phyloP scores from a whole-genome alignment of 2,329 filamentous ascomycete species.

The Aplosporella prunicola region DNA sequence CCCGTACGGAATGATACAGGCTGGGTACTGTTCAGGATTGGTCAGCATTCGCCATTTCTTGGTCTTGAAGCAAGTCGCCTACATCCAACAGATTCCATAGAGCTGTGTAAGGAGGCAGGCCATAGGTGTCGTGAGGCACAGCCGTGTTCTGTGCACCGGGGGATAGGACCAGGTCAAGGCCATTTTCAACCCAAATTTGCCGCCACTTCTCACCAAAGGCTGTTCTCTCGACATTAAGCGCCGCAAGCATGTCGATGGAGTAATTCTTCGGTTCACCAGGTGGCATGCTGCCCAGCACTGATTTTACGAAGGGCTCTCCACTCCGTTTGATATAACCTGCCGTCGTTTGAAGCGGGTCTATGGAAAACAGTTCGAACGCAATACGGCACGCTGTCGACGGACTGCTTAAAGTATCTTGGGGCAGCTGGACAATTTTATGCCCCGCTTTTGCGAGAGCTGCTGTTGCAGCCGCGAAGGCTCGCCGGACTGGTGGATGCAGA shows the following conservation, averaged over 20 bases:
- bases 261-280: background rate
- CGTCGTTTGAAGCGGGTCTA: slow-evolving; percentile 7
- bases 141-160: slow-evolving; percentile 44
- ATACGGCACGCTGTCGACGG: background rate
- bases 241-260: slow-evolving; percentile 32
- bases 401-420: background rate
- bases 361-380: background rate
- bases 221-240: slow-evolving; percentile 31
- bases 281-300: background rate
- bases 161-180: slow-evolving; percentile 42
- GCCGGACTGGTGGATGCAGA: slow-evolving; percentile 12
- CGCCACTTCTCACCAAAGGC: slow-evolving; percentile 35
- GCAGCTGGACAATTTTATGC: slow-evolving; percentile 30
- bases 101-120: slow-evolving; percentile 38
- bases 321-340: background rate
- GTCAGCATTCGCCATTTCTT: no score
- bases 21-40: slow-evolving; percentile 32
- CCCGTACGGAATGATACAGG: slow-evolving; percentile 40
- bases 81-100: slow-evolving; percentile 43
- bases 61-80: background rate
- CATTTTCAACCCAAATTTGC: slow-evolving; percentile 31
- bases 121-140: slow-evolving; percentile 23
- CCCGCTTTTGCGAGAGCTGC: slow-evolving; percentile 33
- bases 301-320: slow-evolving; percentile 3
- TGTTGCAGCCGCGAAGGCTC: slow-evolving; percentile 36